These are phyloP conservation scores for Xerocomus spinulosus DNA, from an alignment of 768 basidiomycete species.

Conservation along the genomic window DNA sequence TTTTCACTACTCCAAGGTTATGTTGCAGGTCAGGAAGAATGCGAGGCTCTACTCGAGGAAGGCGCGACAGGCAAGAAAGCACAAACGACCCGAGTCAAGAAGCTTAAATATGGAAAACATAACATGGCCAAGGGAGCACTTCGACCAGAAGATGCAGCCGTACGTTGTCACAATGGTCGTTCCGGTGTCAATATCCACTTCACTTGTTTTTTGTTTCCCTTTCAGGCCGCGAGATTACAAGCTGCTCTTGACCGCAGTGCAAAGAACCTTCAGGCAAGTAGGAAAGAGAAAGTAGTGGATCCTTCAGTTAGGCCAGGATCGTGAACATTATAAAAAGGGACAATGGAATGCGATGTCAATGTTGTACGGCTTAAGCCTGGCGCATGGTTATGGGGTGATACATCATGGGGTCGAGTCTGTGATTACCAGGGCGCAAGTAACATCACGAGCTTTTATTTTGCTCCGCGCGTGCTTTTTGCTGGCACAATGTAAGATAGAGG, in stretches of 20 bases:
- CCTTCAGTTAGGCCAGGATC: conserved; percentile 19
- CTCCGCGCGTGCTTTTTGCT: conserved; percentile 67
- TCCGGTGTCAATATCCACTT: not conserved
- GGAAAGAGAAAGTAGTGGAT: conserved; percentile 22
- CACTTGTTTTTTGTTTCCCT: not conserved
- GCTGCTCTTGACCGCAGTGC: conserved; percentile 53
- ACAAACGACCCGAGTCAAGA: conserved; percentile 43
- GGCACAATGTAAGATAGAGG: not conserved
- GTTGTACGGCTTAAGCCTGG: conserved; percentile 15
- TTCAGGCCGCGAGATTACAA: conserved; percentile 63
- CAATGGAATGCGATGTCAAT: conserved; percentile 5
- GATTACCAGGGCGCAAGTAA: too few species aligned
- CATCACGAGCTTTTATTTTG: conserved; percentile 51
- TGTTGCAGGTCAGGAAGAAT: conserved; percentile 68
- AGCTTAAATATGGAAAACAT: conserved; percentile 64
- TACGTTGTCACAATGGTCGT: conserved; percentile 32
- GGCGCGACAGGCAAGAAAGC: conserved; percentile 25
- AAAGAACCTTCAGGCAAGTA: conserved; percentile 26
- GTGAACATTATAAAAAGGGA: conserved; percentile 2
- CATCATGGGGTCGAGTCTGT: conserved; percentile 12
- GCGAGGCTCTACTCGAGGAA: conserved; percentile 53
- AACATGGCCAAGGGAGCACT: conserved; percentile 88
- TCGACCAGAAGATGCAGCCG: conserved; percentile 79
- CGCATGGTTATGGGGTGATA: conserved; percentile 20
- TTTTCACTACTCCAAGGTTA: conserved; percentile 72